Evolutionary conservation across 768 basidiomycete species (phyloP).

Genomic region (Suillus weaverae): DNA sequence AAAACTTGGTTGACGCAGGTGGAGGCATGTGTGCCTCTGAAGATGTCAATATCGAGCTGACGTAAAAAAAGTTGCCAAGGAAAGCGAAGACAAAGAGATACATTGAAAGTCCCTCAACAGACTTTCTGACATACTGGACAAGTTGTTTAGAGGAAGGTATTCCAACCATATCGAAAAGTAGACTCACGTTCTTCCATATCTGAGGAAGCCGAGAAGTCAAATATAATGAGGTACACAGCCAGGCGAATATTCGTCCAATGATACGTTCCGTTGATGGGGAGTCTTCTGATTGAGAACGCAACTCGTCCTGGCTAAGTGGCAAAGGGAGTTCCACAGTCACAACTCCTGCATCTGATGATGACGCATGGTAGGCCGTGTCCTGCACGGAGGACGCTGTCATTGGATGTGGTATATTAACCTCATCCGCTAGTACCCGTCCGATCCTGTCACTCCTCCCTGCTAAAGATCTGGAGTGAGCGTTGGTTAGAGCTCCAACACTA

Average conservation of each 20-base stretch:
- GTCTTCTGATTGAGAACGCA: slow-evolving; percentile 22
- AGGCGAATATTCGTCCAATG: slow-evolving; percentile 89
- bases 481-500: slow-evolving; percentile 55
- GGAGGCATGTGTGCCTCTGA: slow-evolving; percentile 60
- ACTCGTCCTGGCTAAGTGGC: slow-evolving; percentile 6
- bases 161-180: neutral
- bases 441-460: slow-evolving; percentile 33
- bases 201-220: slow-evolving; percentile 93
- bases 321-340: slow-evolving; percentile 22
- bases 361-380: slow-evolving; percentile 14
- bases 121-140: slow-evolving; percentile 78
- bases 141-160: slow-evolving; percentile 6
- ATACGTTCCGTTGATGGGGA: slow-evolving; percentile 51
- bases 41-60: slow-evolving; percentile 82
- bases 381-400: slow-evolving; percentile 12
- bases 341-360: neutral
- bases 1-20: slow-evolving; percentile 60
- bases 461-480: slow-evolving; percentile 28
- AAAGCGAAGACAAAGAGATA: slow-evolving; percentile 94
- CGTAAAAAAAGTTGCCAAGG: slow-evolving; percentile 91
- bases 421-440: slow-evolving; percentile 48
- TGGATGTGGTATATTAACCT: slow-evolving; percentile 10
- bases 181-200: slow-evolving; percentile 97
- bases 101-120: slow-evolving; percentile 93
- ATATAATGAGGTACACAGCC: slow-evolving; percentile 92